phyloP scores from a whole-genome alignment of 2,329 filamentous ascomycete genomes.

The Sporothrix protearum region DNA sequence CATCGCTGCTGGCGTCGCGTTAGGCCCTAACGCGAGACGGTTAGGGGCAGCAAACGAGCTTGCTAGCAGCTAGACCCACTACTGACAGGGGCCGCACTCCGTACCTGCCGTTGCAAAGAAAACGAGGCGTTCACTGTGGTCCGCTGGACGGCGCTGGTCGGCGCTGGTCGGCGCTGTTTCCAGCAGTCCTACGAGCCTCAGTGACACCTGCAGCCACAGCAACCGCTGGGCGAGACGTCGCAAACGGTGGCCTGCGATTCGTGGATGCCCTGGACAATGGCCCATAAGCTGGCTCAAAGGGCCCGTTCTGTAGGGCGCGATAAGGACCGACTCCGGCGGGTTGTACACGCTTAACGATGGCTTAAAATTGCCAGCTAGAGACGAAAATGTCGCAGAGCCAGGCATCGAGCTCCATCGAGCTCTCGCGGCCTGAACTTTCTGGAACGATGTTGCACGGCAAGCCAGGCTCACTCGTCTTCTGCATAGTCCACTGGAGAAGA shows the following conservation, averaged over 20 bases:
- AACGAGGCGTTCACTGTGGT: not conserved
- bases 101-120: not conserved
- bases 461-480: not conserved
- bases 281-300: conserved; percentile 3
- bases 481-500: not conserved
- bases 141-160: conserved; percentile 9
- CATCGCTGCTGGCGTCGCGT: not conserved
- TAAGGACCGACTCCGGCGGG: conserved; percentile 17
- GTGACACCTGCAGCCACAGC: conserved; percentile 11
- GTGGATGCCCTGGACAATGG: not conserved
- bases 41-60: conserved; percentile 12
- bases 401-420: not conserved
- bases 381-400: conserved; percentile 16
- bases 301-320: conserved; percentile 5
- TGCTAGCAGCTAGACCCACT: conserved; percentile 15
- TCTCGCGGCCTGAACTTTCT: not conserved
- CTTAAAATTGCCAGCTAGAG: not conserved
- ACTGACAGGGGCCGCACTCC: not conserved
- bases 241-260: conserved; percentile 13
- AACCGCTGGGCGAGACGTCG: conserved; percentile 10
- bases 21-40: too few species aligned
- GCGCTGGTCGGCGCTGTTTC: too few species aligned
- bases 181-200: not conserved
- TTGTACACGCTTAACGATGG: conserved; percentile 15
- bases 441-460: conserved; percentile 7